These are phyloP conservation scores for Nannochloropsis granulata DNA, from an alignment of 108 stramenopile genomes.

Conservation along the genomic window DNA sequence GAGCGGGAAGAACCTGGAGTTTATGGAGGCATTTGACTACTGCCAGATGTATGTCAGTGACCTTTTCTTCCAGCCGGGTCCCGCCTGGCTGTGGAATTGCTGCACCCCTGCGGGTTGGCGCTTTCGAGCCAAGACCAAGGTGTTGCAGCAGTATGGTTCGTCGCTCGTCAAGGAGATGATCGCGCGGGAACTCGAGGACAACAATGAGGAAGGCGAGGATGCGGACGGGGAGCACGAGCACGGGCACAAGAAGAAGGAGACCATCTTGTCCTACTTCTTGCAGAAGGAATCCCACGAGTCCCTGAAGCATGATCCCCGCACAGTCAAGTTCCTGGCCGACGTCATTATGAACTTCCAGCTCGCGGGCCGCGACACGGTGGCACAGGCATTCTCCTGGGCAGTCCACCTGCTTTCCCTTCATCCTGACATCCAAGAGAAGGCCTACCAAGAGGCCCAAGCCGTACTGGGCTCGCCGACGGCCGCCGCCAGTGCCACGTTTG, in stretches of 20 bases:
- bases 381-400: conserved; percentile 40
- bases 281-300: neutral
- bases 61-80: conserved; percentile 23
- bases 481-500: neutral
- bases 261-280: conserved; percentile 7
- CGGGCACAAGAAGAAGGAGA: neutral
- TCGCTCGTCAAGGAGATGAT: conserved; percentile 26
- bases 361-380: conserved; percentile 51
- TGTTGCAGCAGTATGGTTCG: conserved; percentile 28
- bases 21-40: conserved; percentile 37
- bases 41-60: conserved; percentile 11
- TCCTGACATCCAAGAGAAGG: conserved; percentile 19
- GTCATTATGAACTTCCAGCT: conserved; percentile 43
- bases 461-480: neutral
- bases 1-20: conserved; percentile 8
- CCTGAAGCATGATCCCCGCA: neutral
- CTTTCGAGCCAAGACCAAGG: neutral
- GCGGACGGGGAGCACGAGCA: neutral
- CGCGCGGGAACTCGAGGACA: neutral
- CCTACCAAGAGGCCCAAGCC: conserved; percentile 28
- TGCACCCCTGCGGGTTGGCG: neutral
- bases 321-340: conserved; percentile 30
- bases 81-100: conserved; percentile 18
- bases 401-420: conserved; percentile 33
- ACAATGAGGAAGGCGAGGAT: neutral